Evolutionary conservation across 305 asterid genomes (phyloP), one percentile per base, ranked within the genome.

Genomic region (Fraxinus ornus): DNA sequence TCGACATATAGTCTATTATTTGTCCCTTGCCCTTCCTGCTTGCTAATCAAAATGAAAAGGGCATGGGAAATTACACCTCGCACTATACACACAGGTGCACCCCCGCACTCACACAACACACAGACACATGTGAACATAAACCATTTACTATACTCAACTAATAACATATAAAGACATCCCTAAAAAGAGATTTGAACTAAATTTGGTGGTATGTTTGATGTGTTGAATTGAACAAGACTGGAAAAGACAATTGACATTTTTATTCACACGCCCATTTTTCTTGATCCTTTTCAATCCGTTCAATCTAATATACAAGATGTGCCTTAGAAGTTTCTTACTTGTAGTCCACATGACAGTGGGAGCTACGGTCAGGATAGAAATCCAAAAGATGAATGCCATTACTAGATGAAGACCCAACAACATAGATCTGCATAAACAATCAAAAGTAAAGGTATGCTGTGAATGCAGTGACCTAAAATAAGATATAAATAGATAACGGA

Each of bases 361-460:
- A 92, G 83, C 86, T 90, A 57, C 66, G 73, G 88, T 90, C 94
- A 79, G 93, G 98, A 88, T 92, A 93, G 90, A 95, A 95, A 88
- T 95, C 98, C 90, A 95, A 87, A 83, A 95, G 93, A 89, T 92
- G 85, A 86, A 95, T 88, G 81, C 97, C 98, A 22, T 86, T 86
- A 80, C 87, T 83, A 77, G 95, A 92, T 60, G 91, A 88, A 74
- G 99, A 94, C 78, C 97, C 99, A 85, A 90, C 97, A 35, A 85
- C 92, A 81, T 93, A 95, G 76, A 94, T 85, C 99, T 95, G 95
- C 88, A 89, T 37, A 83, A n/a, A 72, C 21, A 44, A 71, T 62
- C 82, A 80, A 72, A 41, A 47, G 37, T 64, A 35, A 79, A 78
- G 47, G 39, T 70, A 60, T 60, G 2, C 73, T 10, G 35, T 26